Percentiles rank a stretch among this genome's conserved stretches.
Evolutionary conservation across 2,329 filamentous ascomycete genomes (phyloP).

Genomic region (Colletotrichum horii): DNA sequence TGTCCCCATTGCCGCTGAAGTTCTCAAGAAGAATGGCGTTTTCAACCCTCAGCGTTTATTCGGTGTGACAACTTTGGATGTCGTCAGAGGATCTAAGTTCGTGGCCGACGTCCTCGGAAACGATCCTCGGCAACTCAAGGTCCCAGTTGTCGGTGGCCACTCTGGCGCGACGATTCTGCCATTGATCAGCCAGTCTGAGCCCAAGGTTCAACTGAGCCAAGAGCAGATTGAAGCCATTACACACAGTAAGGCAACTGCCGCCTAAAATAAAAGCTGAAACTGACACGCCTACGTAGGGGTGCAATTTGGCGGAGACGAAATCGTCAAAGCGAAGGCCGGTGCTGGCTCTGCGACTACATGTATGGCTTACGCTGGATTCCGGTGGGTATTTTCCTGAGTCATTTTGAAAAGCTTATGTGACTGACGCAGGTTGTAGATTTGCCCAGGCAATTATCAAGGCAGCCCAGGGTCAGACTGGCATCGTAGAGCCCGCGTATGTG

Average conservation of each 20-base stretch:
- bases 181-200: slow-evolving; percentile 72
- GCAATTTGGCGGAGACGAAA: slow-evolving; percentile 83
- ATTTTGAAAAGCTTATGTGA: not conserved
- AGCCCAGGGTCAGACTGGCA: slow-evolving; percentile 72
- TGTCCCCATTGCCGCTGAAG: slow-evolving; percentile 78
- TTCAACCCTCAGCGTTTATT: slow-evolving; percentile 83
- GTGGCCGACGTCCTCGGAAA: slow-evolving; percentile 59
- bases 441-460: slow-evolving; percentile 77
- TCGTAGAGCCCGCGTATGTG: slow-evolving; percentile 64
- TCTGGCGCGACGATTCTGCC: slow-evolving; percentile 80
- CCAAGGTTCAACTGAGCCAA: slow-evolving; percentile 67
- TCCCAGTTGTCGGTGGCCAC: slow-evolving; percentile 79
- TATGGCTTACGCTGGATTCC: slow-evolving; percentile 72
- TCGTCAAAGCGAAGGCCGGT: slow-evolving; percentile 86
- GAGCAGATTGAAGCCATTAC: slow-evolving; percentile 56
- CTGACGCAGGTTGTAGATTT: slow-evolving; percentile 8
- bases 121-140: slow-evolving; percentile 72
- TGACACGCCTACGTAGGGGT: slow-evolving; percentile 47
- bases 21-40: slow-evolving; percentile 75
- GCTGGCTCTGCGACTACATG: slow-evolving; percentile 83
- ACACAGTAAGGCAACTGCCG: slow-evolving; percentile 41
- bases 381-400: slow-evolving; percentile 1
- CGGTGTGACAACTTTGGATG: slow-evolving; percentile 81
- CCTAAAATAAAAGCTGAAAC: fast-evolving
- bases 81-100: slow-evolving; percentile 79